Evolutionary conservation across 768 basidiomycete species (phyloP), one percentile per base, ranked within the genome.

Genomic region (Pulveroboletus sp.): DNA sequence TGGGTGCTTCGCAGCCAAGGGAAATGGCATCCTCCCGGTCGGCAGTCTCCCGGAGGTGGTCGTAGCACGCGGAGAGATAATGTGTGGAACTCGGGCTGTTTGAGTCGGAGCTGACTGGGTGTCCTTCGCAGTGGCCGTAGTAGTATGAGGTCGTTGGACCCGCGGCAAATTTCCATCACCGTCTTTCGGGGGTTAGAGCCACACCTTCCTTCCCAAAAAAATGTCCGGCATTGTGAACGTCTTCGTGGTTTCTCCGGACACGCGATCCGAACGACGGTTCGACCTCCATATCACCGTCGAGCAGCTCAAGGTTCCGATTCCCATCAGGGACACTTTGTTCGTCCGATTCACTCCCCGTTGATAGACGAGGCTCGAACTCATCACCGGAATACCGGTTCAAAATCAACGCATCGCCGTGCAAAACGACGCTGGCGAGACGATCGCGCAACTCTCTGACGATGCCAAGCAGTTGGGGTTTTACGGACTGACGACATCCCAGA

Each of bases 231-330:
- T 71, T 47, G 73, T 91, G 39, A 86, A 79, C 45, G 71, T 96
- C 37, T 93, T 83, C 57, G 84, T 98, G 7, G 65, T 80, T 12
- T 97, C 94, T 9, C 85, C 84, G 6, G 92, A 96, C 63, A 95
- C 93, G 2, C 86, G 81, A 55, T 92, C 91, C 0, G 95, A 98
- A 69, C 81, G 95, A 40, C 80, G 88, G 0, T 81, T 91, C 53
- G 89, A 93, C 59, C 79, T 83, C 22, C 79, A 83, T 54, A 70
- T 83, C 26, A 86, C 88, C 0, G 76, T 97, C 42, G 76, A 76
- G 30, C 79, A 88, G 58, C 83, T 97, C 57, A 97, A 96, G 81
- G 93, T 92, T 23, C 41, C 45, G 58, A 56, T 53, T 36, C 38
- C 35, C 13, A 20, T 9, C 11, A 14, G 14, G 16, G 9, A 10